Conservation (phyloP, 2,329 filamentous ascomycete genomes). For the Plectosphaerella sp. region DNA sequence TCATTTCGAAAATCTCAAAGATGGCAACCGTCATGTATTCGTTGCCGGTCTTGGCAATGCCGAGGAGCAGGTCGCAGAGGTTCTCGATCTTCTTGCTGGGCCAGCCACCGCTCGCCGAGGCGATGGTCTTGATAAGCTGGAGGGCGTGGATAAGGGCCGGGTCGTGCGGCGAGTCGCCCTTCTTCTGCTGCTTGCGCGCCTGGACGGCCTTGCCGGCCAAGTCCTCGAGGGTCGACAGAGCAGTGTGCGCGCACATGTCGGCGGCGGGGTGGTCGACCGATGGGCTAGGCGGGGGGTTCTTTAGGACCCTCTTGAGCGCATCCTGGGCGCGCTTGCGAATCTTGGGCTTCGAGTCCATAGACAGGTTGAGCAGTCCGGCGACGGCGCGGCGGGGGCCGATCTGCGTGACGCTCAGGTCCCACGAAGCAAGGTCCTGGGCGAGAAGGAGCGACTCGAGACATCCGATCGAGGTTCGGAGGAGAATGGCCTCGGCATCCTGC, state of each 20-base stretch:
- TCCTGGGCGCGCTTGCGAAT: conserved; percentile 92
- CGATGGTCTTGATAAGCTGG: conserved; percentile 87
- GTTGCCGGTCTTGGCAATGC: conserved; percentile 84
- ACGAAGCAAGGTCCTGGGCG: conserved; percentile 81
- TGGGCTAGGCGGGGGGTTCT: conserved; percentile 82
- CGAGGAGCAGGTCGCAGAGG: conserved; percentile 82
- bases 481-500: conserved; percentile 77
- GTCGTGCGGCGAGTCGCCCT: conserved; percentile 59
- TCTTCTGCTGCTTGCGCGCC: conserved; percentile 63
- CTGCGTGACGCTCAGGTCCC: conserved; percentile 79
- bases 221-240: conserved; percentile 74
- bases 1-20: conserved; percentile 96
- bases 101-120: conserved; percentile 86
- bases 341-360: conserved; percentile 85
- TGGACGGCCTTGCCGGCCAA: conserved; percentile 59
- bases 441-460: conserved; percentile 88
- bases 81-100: conserved; percentile 93
- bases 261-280: conserved; percentile 91
- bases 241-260: conserved; percentile 92
- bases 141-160: conserved; percentile 86
- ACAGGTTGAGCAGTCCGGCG: conserved; percentile 77
- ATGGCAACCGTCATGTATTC: conserved; percentile 95
- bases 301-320: conserved; percentile 76
- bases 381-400: conserved; percentile 84
- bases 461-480: conserved; percentile 84